A percentile compares a stretch with the other conserved stretches of the same genome.
phyloP scores from a whole-genome alignment of 148 eudicot genomes.

The Drosera capensis region DNA sequence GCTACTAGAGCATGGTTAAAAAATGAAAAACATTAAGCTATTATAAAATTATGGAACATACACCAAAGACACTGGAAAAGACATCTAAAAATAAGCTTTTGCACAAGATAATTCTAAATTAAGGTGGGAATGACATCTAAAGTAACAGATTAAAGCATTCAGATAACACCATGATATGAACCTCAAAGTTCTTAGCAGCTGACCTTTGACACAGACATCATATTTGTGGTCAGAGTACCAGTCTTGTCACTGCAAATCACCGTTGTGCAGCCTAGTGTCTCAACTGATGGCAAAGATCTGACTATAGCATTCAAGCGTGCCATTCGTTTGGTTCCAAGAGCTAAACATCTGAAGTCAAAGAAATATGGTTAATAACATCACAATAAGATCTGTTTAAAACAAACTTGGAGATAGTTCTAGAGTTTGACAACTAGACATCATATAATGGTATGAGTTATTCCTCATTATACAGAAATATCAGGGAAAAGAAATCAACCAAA shows the following conservation, averaged over 20 bases:
- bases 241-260: constrained; percentile 99
- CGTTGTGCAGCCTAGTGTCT: constrained; percentile 97
- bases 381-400: background rate
- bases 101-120: background rate
- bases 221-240: constrained; percentile 96
- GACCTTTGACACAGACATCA: constrained; percentile 99
- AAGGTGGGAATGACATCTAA: background rate
- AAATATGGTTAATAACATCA: background rate
- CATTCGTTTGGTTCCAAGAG: constrained; percentile 99
- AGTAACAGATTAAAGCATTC: background rate
- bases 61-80: background rate
- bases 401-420: no score
- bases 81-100: background rate
- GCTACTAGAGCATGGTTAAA: background rate
- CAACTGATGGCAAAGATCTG: constrained; percentile 95
- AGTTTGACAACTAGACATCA: no score
- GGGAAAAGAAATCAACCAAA: no score
- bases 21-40: background rate
- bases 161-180: background rate
- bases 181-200: background rate
- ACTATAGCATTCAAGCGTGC: constrained; percentile 96
- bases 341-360: constrained; percentile 55
- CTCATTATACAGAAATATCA: no score
- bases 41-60: background rate
- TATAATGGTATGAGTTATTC: no score